Conservation (phyloP, 2,329 filamentous ascomycete species). For the Exophiala alcalophila region DNA sequence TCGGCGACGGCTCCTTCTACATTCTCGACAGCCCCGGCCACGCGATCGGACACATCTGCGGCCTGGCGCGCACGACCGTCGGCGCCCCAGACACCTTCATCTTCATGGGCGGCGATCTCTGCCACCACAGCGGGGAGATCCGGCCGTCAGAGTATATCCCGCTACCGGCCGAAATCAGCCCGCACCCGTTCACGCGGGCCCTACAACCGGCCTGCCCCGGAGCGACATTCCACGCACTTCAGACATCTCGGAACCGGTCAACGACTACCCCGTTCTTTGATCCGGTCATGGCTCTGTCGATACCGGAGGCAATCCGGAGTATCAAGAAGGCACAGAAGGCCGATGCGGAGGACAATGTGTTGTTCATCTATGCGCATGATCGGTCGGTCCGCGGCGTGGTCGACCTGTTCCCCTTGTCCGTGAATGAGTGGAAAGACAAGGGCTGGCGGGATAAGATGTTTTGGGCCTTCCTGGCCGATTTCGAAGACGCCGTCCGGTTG, state of each 20-base stretch:
- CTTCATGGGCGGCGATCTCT: conserved; percentile 51
- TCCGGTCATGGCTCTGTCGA: conserved; percentile 20
- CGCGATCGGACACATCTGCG: conserved; percentile 50
- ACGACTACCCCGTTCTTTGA: conserved; percentile 36
- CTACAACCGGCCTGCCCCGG: conserved; percentile 4
- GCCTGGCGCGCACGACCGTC: conserved; percentile 45
- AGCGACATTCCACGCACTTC: conserved; percentile 3
- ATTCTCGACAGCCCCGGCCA: conserved; percentile 48
- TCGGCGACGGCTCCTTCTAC: conserved; percentile 44
- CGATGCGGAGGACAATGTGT: conserved; percentile 32
- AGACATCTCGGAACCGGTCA: neutral
- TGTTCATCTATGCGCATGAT: conserved; percentile 35
- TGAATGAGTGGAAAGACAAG: conserved; percentile 33
- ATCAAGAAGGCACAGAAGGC: conserved; percentile 22
- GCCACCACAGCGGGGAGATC: conserved; percentile 39
- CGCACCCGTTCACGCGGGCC: conserved; percentile 1
- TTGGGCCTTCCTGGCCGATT: conserved; percentile 24
- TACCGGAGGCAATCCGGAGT: conserved; percentile 17
- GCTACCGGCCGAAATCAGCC: conserved; percentile 9
- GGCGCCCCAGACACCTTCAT: conserved; percentile 40
- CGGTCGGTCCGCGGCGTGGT: conserved; percentile 28
- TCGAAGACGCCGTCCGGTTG: conserved; percentile 11
- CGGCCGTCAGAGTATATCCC: conserved; percentile 14
- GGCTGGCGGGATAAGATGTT: conserved; percentile 29
- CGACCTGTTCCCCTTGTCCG: conserved; percentile 30